These are phyloP conservation scores for Candolleomyces eurysporus DNA, from an alignment of 768 basidiomycete genomes.

Conservation along the genomic window DNA sequence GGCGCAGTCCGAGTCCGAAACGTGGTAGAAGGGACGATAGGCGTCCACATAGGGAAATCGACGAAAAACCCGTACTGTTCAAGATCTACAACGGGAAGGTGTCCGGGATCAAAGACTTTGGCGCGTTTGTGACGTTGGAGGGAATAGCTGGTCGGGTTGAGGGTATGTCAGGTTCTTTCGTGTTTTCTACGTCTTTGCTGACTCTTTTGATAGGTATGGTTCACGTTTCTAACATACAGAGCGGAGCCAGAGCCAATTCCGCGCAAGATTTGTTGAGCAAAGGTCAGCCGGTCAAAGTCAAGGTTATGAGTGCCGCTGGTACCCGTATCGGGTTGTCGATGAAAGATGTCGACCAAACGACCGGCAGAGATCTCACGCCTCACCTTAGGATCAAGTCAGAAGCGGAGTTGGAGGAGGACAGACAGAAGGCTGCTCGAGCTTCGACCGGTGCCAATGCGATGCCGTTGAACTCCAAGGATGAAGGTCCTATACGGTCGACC, in stretches of 20 bases:
- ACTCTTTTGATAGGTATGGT: constrained; percentile 73
- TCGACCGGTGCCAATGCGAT: constrained; percentile 86
- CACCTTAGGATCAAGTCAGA: constrained; percentile 94
- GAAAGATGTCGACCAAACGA: constrained; percentile 94
- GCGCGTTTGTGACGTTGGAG: constrained; percentile 89
- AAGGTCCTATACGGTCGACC: constrained; percentile 67
- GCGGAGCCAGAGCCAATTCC: constrained; percentile 80
- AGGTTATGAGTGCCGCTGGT: constrained; percentile 92
- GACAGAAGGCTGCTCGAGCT: constrained; percentile 55
- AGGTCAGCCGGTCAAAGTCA: constrained; percentile 88
- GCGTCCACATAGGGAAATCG: constrained; percentile 41
- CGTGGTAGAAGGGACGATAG: constrained; percentile 32
- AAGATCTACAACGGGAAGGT: constrained; percentile 94
- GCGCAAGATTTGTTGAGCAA: constrained; percentile 84
- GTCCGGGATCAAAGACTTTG: constrained; percentile 88
- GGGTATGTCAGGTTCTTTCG: constrained; percentile 47
- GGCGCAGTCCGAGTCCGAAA: constrained; percentile 37
- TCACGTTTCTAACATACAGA: constrained; percentile 90
- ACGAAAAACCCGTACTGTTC: constrained; percentile 85
- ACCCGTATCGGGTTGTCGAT: constrained; percentile 84
- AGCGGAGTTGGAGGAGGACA: constrained; percentile 87
- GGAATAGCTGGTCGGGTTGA: constrained; percentile 84
- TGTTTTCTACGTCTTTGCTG: constrained; percentile 6
- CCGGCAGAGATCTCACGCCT: constrained; percentile 90
- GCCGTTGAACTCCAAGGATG: constrained; percentile 60